Base-by-base conservation (phyloP, 495 filamentous ascomycete species). In the Xylaria telfairii region DNA sequence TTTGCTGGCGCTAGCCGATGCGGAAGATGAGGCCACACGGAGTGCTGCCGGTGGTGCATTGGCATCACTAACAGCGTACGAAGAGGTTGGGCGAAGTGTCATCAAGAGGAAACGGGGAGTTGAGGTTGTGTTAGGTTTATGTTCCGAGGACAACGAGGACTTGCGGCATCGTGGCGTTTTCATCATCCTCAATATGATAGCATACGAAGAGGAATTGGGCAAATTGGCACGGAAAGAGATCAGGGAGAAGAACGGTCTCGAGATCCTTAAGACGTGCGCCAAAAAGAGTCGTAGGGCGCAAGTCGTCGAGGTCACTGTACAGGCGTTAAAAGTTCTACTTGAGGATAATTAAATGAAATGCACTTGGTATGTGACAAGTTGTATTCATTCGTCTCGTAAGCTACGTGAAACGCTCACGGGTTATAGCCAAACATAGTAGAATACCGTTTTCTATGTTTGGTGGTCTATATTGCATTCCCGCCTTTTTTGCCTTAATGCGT, bases 21-120 rank as follows among this genome's bases (percentile, higher is more conserved):
- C 91, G 1, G 92, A 97, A 66, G 94, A 97, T 74, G 77, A 86
- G 34, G 89, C 86, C 12, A 97, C 95, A 6, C 83, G 95, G 57
- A 87, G 89, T 67, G 96, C 94, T 0, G 94, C 96, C 4, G 95
- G 94, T 12, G 96, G 96, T 0, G 95, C 92, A 0, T 76, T 99
- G 63, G 96, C 96, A 17, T 91, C 91, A 82, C 76, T 99, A 68
- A 92, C 92, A 0, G 89, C 90, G 60, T 94, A 88, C 73, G 92
- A 95, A 70, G 86, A 84, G 1, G 89, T 90, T 0, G 91, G 95
- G 19, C 83, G 87, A 37, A 90, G 85, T 2, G 83, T 98, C 32
- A 71, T 95, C 70, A 87, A 87, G 47, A 84, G 89, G 53, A 87
- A 94, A 30, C 82, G 90, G 15, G 93, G 93, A 0, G 84, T 93